These are phyloP conservation scores for Willaertia magna DNA, from an alignment of 208 protist species.

Conservation along the genomic window DNA sequence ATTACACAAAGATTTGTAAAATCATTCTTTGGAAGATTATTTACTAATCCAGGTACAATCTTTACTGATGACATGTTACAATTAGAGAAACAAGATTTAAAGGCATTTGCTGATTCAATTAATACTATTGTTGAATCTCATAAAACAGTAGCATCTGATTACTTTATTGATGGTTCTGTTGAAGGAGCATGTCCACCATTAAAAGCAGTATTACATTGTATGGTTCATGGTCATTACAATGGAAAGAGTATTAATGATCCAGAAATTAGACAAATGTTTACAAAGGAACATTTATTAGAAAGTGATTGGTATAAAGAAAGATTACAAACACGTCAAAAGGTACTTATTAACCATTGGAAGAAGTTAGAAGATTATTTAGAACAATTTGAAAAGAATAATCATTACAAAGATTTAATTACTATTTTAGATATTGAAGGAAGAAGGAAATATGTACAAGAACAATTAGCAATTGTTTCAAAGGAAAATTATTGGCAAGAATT, in stretches of 20 bases:
- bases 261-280: conserved; percentile 2
- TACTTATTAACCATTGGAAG: background rate
- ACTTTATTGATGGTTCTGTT: conserved; percentile 29
- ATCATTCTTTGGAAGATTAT: conserved; percentile 29
- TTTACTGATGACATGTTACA: conserved; percentile 28
- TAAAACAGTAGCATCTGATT: conserved; percentile 1
- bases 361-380: background rate
- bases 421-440: background rate
- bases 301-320: conserved; percentile 3
- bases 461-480: background rate
- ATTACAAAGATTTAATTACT: background rate
- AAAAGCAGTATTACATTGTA: conserved; percentile 27
- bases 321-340: background rate
- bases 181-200: conserved; percentile 29
- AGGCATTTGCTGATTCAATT: conserved; percentile 23
- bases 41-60: conserved; percentile 25
- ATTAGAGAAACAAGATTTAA: conserved; percentile 24
- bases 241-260: conserved; percentile 5
- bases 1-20: conserved; percentile 32
- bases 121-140: conserved; percentile 22
- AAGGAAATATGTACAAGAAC: background rate
- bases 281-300: background rate
- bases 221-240: conserved; percentile 24
- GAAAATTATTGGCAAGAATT: background rate
- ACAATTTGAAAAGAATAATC: background rate